These are phyloP conservation scores for Penicillium rolfsii DNA, from an alignment of 2,329 filamentous ascomycete species.

Conservation along the genomic window DNA sequence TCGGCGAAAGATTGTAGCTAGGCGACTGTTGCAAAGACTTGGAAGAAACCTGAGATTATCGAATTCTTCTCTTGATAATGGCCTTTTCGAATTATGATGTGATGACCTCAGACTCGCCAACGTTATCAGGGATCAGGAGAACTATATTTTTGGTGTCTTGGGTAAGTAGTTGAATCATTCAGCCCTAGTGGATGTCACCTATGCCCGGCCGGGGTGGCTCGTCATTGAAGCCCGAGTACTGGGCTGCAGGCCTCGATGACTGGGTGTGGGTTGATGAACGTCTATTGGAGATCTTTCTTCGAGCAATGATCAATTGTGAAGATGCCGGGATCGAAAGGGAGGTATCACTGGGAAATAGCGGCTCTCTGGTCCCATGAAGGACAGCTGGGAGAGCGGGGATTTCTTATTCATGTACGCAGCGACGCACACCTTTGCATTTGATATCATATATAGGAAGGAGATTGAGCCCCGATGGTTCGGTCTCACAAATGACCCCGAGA, in stretches of 20 bases:
- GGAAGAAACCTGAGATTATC: constrained; percentile 12
- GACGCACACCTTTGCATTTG: constrained; percentile 22
- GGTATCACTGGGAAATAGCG: constrained; percentile 13
- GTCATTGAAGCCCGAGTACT: constrained; percentile 31
- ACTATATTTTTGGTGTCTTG: constrained; percentile 21
- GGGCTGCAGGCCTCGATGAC: constrained; percentile 23
- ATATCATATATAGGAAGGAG: constrained; percentile 17
- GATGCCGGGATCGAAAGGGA: constrained; percentile 1
- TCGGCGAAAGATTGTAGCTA: constrained; percentile 26
- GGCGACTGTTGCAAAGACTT: constrained; percentile 28
- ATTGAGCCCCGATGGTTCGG: constrained; percentile 18
- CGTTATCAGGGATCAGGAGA: constrained; percentile 16
- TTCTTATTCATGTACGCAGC: constrained; percentile 22
- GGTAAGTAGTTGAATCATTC: constrained; percentile 35
- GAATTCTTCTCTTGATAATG: neutral
- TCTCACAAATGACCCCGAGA: neutral
- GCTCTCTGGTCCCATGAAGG: constrained; percentile 17
- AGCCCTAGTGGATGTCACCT: constrained; percentile 25
- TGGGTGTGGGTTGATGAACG: neutral
- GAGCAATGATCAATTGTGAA: constrained; percentile 11
- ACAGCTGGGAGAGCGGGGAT: constrained; percentile 21
- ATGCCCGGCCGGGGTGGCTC: constrained; percentile 31
- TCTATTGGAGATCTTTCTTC: constrained; percentile 21
- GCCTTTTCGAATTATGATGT: constrained; percentile 31
- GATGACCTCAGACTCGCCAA: constrained; percentile 29